phyloP scores from a whole-genome alignment of 2,329 filamentous ascomycete genomes.

The Calonectria henricotiae region DNA sequence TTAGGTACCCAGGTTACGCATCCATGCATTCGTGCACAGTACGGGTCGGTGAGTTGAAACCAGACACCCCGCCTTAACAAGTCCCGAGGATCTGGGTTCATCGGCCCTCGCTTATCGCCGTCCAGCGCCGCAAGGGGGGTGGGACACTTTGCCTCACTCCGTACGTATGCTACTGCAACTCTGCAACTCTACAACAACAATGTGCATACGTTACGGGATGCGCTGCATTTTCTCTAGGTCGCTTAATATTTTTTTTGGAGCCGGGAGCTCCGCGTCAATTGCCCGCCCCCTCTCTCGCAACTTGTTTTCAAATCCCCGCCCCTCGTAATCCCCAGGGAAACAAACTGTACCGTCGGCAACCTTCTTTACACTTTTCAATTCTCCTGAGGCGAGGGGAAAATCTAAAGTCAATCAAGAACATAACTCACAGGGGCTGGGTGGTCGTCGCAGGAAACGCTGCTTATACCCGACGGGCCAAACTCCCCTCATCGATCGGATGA shows the following conservation, averaged over 20 bases:
- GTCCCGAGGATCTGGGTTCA: conserved; percentile 56
- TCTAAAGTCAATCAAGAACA: conserved; percentile 6
- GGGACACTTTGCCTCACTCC: conserved; percentile 26
- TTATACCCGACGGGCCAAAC: conserved; percentile 22
- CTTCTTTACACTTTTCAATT: conserved; percentile 13
- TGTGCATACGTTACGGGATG: conserved; percentile 17
- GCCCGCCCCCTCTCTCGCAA: neutral
- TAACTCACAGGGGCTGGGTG: conserved; percentile 11
- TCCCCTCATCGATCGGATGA: conserved; percentile 11
- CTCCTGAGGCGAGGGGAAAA: conserved; percentile 1
- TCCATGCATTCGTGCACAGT: neutral
- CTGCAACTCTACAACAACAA: conserved; percentile 7
- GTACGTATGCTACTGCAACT: conserved; percentile 18
- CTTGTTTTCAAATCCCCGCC: neutral
- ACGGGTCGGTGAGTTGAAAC: conserved; percentile 25
- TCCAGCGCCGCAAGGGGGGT: conserved; percentile 41
- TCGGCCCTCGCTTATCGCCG: conserved; percentile 55
- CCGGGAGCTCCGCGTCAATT: conserved; percentile 1
- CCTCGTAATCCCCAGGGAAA: conserved; percentile 12
- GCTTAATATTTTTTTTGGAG: neutral
- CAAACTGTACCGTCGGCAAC: conserved; percentile 23
- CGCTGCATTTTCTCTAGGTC: conserved; percentile 4
- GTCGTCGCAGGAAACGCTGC: conserved; percentile 22
- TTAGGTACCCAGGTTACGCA: conserved; percentile 2
- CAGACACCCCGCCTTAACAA: conserved; percentile 26